A percentile compares a stretch with the other conserved stretches of the same genome.
phyloP scores from a whole-genome alignment of 2,329 filamentous ascomycete genomes.

The Drechslera avenae region DNA sequence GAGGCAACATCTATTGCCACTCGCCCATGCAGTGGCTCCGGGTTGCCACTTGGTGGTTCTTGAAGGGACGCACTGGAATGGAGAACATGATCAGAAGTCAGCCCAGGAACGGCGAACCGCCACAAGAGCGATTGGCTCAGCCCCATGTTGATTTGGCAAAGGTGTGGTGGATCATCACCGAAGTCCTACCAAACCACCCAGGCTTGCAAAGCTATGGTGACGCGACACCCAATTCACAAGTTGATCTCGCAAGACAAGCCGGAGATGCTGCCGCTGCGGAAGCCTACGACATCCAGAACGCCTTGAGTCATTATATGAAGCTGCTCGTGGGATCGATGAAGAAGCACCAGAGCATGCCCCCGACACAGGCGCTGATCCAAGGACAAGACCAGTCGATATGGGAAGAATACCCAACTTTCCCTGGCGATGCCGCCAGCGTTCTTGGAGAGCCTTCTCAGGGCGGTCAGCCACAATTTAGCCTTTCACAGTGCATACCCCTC shows the following conservation, averaged over 20 bases:
- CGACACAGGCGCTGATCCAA: slow-evolving; percentile 68
- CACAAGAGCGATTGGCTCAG: slow-evolving; percentile 66
- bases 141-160: slow-evolving; percentile 87
- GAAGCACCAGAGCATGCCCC: slow-evolving; percentile 76
- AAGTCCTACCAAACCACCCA: slow-evolving; percentile 49
- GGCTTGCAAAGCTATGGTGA: slow-evolving; percentile 34
- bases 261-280: slow-evolving; percentile 54
- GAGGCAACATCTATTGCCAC: slow-evolving; percentile 68
- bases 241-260: slow-evolving; percentile 49
- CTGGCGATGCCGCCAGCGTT: slow-evolving; percentile 72
- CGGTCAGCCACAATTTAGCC: slow-evolving; percentile 53
- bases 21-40: slow-evolving; percentile 71
- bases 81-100: slow-evolving; percentile 73
- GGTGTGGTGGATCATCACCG: slow-evolving; percentile 73
- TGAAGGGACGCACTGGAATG: slow-evolving; percentile 76
- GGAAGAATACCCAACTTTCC: slow-evolving; percentile 76
- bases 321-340: slow-evolving; percentile 83
- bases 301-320: slow-evolving; percentile 67
- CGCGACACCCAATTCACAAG: slow-evolving; percentile 30
- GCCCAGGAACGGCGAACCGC: slow-evolving; percentile 57
- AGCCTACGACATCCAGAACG: slow-evolving; percentile 57
- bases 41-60: slow-evolving; percentile 85
- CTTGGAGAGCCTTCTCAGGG: slow-evolving; percentile 52
- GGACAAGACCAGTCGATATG: slow-evolving; percentile 81
- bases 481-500: slow-evolving; percentile 74